These are phyloP conservation scores for Globisporangium spiculum DNA, from an alignment of 352 stramenopile genomes.

Conservation along the genomic window DNA sequence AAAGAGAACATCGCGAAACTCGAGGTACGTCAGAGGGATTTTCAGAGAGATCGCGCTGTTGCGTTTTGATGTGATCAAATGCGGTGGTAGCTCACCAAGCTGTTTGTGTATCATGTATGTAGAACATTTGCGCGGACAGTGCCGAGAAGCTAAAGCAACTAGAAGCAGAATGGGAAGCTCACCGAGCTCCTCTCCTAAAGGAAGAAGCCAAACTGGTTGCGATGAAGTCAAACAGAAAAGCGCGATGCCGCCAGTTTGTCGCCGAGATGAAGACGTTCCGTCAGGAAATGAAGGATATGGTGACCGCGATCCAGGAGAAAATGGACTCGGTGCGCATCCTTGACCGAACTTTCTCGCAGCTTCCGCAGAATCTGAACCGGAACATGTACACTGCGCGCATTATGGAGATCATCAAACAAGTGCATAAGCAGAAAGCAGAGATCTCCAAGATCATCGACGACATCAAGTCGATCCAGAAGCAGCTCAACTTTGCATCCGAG, in stretches of 20 bases:
- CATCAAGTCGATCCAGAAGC: conserved; percentile 73
- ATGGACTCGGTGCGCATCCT: conserved; percentile 52
- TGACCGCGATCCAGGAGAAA: conserved; percentile 62
- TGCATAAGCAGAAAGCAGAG: conserved; percentile 87
- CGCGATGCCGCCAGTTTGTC: conserved; percentile 55
- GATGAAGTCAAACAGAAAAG: conserved; percentile 51
- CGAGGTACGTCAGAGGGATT: conserved; percentile 26
- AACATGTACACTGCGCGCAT: conserved; percentile 87
- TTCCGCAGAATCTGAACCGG: conserved; percentile 56
- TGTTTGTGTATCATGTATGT: background rate
- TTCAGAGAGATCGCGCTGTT: background rate
- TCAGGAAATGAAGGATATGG: conserved; percentile 65
- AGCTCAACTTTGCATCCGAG: conserved; percentile 71
- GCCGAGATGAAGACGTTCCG: conserved; percentile 63
- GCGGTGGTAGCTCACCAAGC: background rate
- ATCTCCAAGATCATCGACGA: conserved; percentile 82
- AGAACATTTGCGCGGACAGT: conserved; percentile 54
- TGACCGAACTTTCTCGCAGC: conserved; percentile 51
- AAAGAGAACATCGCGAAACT: conserved; percentile 68
- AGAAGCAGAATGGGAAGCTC: conserved; percentile 45
- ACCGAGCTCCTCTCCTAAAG: conserved; percentile 40
- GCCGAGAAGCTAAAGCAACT: conserved; percentile 50
- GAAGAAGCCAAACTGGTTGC: conserved; percentile 42
- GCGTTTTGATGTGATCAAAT: background rate
- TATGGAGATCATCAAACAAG: conserved; percentile 90